Percentiles rank a stretch among this genome's conserved stretches.
These are phyloP conservation scores for Sordariomycetes sp. DNA, from an alignment of 2,329 filamentous ascomycete genomes.

Conservation along the genomic window DNA sequence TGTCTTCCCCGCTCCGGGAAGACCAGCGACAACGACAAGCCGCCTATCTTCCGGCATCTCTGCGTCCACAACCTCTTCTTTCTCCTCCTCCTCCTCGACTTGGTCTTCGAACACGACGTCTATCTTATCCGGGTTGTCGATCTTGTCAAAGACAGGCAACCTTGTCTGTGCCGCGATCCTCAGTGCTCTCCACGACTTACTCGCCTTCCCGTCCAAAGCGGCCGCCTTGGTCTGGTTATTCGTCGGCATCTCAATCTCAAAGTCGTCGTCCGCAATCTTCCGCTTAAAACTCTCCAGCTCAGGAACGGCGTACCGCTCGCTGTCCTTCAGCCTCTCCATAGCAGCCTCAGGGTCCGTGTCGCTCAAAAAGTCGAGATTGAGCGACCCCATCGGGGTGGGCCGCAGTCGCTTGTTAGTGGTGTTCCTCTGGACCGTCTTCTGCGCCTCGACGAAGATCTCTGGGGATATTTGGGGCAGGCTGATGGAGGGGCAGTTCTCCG, in stretches of 20 bases:
- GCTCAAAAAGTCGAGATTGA: slow-evolving; percentile 65
- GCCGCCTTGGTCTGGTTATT: slow-evolving; percentile 41
- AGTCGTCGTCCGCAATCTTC: slow-evolving; percentile 65
- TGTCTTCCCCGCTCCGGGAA: slow-evolving; percentile 47
- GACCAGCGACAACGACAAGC: slow-evolving; percentile 55
- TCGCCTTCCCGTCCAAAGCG: slow-evolving; percentile 60
- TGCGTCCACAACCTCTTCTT: slow-evolving; percentile 18
- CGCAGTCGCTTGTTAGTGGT: slow-evolving; percentile 61
- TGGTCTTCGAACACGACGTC: slow-evolving; percentile 39
- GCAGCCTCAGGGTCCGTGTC: not conserved
- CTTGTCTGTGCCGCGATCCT: slow-evolving; percentile 64
- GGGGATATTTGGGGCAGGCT: slow-evolving; percentile 59
- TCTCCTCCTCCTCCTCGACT: slow-evolving; percentile 16
- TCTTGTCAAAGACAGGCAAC: slow-evolving; percentile 70
- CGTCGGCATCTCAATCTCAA: slow-evolving; percentile 74
- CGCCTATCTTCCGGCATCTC: slow-evolving; percentile 31
- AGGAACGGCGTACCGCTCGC: slow-evolving; percentile 53
- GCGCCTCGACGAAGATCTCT: slow-evolving; percentile 56
- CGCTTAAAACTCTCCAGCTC: slow-evolving; percentile 56
- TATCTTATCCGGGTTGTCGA: slow-evolving; percentile 69
- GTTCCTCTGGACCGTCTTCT: slow-evolving; percentile 48
- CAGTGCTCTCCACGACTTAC: slow-evolving; percentile 82
- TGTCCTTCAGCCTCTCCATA: slow-evolving; percentile 58
- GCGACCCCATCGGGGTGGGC: slow-evolving; percentile 53
- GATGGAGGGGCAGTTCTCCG: slow-evolving; percentile 83